Conservation (phyloP, 805 yeast genomes). For the Kodamaea laetipori region DNA sequence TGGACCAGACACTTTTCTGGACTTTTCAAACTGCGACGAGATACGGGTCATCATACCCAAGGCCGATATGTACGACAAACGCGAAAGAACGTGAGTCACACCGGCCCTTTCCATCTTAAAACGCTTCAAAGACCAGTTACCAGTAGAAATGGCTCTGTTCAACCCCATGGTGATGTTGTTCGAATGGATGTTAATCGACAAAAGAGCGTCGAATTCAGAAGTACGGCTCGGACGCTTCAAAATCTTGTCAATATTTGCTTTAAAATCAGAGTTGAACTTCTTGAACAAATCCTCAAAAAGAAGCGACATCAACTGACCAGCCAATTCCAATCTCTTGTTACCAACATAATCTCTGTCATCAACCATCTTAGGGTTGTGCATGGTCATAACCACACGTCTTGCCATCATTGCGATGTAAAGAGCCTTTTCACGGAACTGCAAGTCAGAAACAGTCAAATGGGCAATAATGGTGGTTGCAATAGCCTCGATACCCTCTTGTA, state of each 20-base stretch:
- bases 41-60: constrained; percentile 99
- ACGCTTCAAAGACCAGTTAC: constrained; percentile 98
- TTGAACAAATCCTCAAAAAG: constrained; percentile 96
- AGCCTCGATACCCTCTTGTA: constrained; percentile 97
- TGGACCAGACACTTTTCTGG: constrained; percentile 97
- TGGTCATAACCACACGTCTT: constrained; percentile 92
- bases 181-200: constrained; percentile 87
- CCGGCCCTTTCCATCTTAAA: constrained; percentile 99
- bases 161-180: constrained; percentile 92
- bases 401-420: constrained; percentile 95
- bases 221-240: constrained; percentile 93
- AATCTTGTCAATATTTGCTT: constrained; percentile 90
- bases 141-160: constrained; percentile 96
- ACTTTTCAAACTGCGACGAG: constrained; percentile 97
- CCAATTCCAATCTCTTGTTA: constrained; percentile 93
- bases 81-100: constrained; percentile 92
- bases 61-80: constrained; percentile 91
- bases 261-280: constrained; percentile 92
- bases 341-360: constrained; percentile 99
- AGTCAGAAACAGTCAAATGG: constrained; percentile 80
- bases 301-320: constrained; percentile 95
- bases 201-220: constrained; percentile 89
- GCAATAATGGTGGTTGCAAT: constrained; percentile 96
- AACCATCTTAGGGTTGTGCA: constrained; percentile 92
- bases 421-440: constrained; percentile 93